These are phyloP conservation scores for Diacronema lutheri DNA, from an alignment of 78 protist species.

Conservation along the genomic window DNA sequence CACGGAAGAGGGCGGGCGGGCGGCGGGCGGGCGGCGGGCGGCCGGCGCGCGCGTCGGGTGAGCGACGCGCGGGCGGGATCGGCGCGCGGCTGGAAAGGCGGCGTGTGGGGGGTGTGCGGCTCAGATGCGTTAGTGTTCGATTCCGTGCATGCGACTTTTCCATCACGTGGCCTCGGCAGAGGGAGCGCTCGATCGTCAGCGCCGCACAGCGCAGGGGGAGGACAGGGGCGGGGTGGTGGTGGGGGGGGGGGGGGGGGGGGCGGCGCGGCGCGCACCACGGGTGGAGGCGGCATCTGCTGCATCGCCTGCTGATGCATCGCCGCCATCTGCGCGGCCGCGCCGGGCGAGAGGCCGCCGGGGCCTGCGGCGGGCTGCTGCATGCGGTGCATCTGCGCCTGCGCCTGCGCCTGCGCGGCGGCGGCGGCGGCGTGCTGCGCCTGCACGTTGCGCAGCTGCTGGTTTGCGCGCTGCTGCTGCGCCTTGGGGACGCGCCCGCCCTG, in stretches of 20 bases:
- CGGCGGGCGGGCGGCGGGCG: background rate
- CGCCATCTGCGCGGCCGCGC: background rate
- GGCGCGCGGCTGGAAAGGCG: background rate
- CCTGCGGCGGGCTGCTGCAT: background rate
- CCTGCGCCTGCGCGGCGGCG: background rate
- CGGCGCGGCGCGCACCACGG: too few relatives aligned
- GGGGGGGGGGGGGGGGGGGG: too few relatives aligned
- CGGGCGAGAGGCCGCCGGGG: too few relatives aligned
- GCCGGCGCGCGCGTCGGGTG: background rate
- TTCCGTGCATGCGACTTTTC: too few relatives aligned
- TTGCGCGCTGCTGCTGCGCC: background rate
- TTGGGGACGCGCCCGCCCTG: background rate
- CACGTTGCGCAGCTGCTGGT: background rate
- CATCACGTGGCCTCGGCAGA: too few relatives aligned
- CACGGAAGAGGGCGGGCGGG: background rate
- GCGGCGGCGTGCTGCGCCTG: slow-evolving; percentile 16
- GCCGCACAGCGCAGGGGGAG: too few relatives aligned
- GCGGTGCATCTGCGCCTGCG: background rate
- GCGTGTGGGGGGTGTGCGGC: too few relatives aligned
- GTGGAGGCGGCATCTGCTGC: too few relatives aligned
- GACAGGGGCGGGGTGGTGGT: too few relatives aligned
- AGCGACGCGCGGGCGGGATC: background rate
- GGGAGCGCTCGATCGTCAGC: too few relatives aligned
- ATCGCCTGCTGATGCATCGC: background rate
- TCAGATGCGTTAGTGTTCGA: too few relatives aligned